phyloP scores from a whole-genome alignment of 2,329 filamentous ascomycete genomes.

The Ramularia collo-cygni region DNA sequence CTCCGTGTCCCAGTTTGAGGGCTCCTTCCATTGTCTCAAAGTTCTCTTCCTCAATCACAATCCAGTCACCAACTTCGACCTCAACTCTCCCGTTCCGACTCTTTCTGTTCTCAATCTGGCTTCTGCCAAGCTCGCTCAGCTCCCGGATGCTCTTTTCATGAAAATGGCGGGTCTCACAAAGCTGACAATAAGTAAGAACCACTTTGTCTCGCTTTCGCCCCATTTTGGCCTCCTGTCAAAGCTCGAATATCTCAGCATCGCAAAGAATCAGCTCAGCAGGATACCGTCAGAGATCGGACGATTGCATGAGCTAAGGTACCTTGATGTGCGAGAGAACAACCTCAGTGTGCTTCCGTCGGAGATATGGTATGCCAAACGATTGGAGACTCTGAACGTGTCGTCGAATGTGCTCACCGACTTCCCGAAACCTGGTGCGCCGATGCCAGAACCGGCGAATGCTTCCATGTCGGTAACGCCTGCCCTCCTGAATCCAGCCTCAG shows the following conservation, averaged over 20 bases:
- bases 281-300: conserved; percentile 84
- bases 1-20: conserved; percentile 79
- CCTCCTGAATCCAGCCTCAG: conserved; percentile 32
- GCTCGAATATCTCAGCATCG: conserved; percentile 88
- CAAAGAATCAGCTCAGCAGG: conserved; percentile 79
- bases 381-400: conserved; percentile 90
- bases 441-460: conserved; percentile 36
- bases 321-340: conserved; percentile 92
- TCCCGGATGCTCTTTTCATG: conserved; percentile 78
- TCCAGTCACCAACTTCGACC: conserved; percentile 87
- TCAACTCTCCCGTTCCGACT: conserved; percentile 68
- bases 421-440: conserved; percentile 69
- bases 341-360: conserved; percentile 81
- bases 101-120: conserved; percentile 83
- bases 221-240: conserved; percentile 77
- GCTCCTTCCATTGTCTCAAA: conserved; percentile 77
- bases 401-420: conserved; percentile 90
- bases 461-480: conserved; percentile 39
- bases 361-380: conserved; percentile 87
- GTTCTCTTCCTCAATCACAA: conserved; percentile 89
- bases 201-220: conserved; percentile 81
- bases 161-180: conserved; percentile 83
- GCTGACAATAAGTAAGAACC: conserved; percentile 86
- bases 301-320: conserved; percentile 70
- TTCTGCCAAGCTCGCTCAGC: conserved; percentile 80